Percentiles rank a stretch among this genome's conserved stretches.
Evolutionary conservation across 1,284 basidiomycete species (phyloP).

Genomic region (Tranzscheliella williamsii): DNA sequence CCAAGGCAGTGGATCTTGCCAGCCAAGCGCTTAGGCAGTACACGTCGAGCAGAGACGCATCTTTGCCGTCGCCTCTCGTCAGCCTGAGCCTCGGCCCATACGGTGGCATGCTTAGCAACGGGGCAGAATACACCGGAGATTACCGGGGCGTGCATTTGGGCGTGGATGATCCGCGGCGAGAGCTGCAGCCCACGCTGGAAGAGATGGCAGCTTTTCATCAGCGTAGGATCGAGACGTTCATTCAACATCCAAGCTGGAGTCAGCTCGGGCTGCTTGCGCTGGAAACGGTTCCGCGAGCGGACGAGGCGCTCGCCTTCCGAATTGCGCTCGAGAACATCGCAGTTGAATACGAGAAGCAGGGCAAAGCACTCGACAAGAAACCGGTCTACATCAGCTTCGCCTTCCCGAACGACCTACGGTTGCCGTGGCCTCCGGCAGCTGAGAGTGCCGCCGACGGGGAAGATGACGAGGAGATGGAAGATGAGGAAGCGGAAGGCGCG

Average conservation of each 20-base stretch:
- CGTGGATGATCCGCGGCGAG: constrained; percentile 14
- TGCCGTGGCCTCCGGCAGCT: constrained; percentile 33
- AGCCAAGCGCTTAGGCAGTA: constrained; percentile 25
- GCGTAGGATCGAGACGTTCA: constrained; percentile 32
- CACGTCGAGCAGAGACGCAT: constrained; percentile 1
- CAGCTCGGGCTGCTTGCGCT: constrained; percentile 46
- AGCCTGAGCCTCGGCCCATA: constrained; percentile 50
- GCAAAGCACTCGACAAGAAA: constrained; percentile 17
- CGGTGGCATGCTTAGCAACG: constrained; percentile 47
- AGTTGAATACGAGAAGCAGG: constrained; percentile 8
- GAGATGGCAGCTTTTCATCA: constrained; percentile 45
- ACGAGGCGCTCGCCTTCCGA: constrained; percentile 48
- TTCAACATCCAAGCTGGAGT: constrained; percentile 24
- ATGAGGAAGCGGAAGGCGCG: constrained; percentile 9
- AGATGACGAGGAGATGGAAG: constrained; percentile 24
- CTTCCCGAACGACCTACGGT: constrained; percentile 28
- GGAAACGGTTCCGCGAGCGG: constrained; percentile 50
- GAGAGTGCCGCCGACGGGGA: neutral
- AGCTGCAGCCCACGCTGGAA: constrained; percentile 21
- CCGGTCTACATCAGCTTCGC: constrained; percentile 46
- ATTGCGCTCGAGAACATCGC: constrained; percentile 33
- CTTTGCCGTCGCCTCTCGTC: constrained; percentile 18
- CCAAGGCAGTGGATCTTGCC: constrained; percentile 40
- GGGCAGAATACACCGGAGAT: constrained; percentile 51
- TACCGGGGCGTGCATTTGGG: constrained; percentile 32